Evolutionary conservation across 2,329 filamentous ascomycete genomes (phyloP).

Genomic region (Neofusicoccum umdonicola): DNA sequence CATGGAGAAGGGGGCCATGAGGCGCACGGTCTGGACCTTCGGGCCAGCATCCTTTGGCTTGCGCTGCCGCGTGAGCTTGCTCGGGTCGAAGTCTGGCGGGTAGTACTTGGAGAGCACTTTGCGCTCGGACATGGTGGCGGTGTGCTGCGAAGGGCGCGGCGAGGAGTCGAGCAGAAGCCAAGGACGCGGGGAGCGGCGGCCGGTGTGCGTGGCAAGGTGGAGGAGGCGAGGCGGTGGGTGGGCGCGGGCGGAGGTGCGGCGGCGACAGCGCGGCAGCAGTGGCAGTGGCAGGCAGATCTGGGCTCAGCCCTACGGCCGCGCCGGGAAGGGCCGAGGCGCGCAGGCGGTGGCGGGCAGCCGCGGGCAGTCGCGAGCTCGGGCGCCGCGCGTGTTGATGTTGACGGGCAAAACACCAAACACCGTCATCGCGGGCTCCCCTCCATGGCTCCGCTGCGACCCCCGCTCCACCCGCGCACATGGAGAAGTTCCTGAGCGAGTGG

Average conservation of each 20-base stretch:
- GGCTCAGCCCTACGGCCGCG: conserved; percentile 3
- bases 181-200: not conserved
- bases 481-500: conserved; percentile 91
- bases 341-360: not conserved
- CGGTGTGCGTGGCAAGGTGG: not conserved
- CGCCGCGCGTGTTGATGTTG: not conserved
- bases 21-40: conserved; percentile 78
- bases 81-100: conserved; percentile 84
- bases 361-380: conserved; percentile 6
- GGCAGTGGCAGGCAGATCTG: not conserved
- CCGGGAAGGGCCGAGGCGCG: too few relatives aligned
- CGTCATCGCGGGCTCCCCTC: conserved; percentile 3
- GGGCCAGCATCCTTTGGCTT: conserved; percentile 71
- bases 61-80: conserved; percentile 67
- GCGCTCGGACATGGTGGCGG: conserved; percentile 71
- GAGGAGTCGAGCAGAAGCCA: not conserved
- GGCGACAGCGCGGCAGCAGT: not conserved
- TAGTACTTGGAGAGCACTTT: conserved; percentile 64
- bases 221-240: not conserved
- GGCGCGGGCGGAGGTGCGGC: not conserved
- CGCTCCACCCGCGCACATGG: conserved; percentile 57
- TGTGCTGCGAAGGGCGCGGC: too few relatives aligned
- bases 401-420: conserved; percentile 10
- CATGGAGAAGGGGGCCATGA: conserved; percentile 88
- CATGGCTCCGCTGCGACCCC: conserved; percentile 7